phyloP scores from a whole-genome alignment of 495 filamentous ascomycete species.

The Staphylotrichum longicolle region DNA sequence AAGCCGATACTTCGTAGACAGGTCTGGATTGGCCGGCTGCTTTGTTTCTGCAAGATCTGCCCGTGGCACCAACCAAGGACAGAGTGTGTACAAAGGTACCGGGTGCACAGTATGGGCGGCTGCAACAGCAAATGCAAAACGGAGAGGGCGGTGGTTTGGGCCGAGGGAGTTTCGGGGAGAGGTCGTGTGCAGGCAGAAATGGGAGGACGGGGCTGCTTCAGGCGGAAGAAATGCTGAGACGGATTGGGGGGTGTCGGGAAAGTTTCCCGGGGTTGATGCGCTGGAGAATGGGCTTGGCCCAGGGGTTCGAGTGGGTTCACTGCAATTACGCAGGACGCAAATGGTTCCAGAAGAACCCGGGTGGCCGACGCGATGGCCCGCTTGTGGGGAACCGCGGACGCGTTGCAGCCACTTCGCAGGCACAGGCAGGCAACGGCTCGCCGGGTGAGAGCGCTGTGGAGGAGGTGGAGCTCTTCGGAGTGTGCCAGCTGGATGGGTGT shows the following conservation, averaged over 20 bases:
- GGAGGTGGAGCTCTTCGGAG: background rate
- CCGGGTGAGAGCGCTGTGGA: background rate
- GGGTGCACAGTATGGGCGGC: no score
- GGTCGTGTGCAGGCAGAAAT: constrained; percentile 25
- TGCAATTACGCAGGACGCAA: constrained; percentile 12
- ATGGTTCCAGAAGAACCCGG: constrained; percentile 18
- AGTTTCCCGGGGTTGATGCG: constrained; percentile 23
- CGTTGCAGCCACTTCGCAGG: background rate
- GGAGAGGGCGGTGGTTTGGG: constrained; percentile 9
- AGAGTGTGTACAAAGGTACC: no score
- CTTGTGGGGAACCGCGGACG: constrained; percentile 17
- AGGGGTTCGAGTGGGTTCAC: constrained; percentile 16
- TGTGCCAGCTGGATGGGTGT: background rate
- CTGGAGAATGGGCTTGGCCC: constrained; percentile 7
- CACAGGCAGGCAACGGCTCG: constrained; percentile 4
- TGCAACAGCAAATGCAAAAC: background rate
- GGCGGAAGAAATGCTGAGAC: constrained; percentile 37
- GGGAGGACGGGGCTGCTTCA: constrained; percentile 24
- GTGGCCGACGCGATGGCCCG: constrained; percentile 19
- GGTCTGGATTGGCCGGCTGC: no score
- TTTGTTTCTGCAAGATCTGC: no score
- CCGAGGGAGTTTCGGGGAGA: constrained; percentile 4
- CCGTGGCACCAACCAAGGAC: no score
- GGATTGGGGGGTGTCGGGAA: constrained; percentile 21
- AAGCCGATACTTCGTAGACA: no score